Evolutionary conservation across 768 basidiomycete genomes (phyloP), one percentile per base, ranked within the genome.

Genomic region (Termitomyces sp.): DNA sequence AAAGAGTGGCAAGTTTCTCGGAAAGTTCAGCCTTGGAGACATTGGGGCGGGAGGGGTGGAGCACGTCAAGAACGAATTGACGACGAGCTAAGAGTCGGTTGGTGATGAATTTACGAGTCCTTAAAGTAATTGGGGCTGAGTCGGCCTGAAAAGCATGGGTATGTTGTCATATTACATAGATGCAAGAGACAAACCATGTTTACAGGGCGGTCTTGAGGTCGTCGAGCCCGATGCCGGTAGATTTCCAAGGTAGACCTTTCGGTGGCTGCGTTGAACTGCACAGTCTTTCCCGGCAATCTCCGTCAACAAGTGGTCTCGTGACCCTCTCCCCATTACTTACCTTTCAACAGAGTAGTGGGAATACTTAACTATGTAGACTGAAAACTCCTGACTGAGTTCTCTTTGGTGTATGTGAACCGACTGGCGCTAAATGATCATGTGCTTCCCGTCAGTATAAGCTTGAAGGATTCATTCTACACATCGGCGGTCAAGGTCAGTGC

Each of bases 51-150:
- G 84, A 88, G n/a, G 96, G 96, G 77, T 99, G 97, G 64, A 97
- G 85, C 64, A 96, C 83, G 65, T 95, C 94, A 63, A 98, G 82
- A 65, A 98, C 82, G 69, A 98, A 95, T 81, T 98, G 97, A 68
- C 92, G 91, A 66, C 97, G 91, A 65, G 91, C 86, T 50, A 99
- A 80, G 63, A 99, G 89, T 59, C 94, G 93, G 84, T 99, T 99
- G 71, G 95, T 97, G 76, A 98, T 91, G 81, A 98, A 98, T 82
- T 99, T 98, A 74, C 95, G 91, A 54, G 97, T 97, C 68, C 97
- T 92, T 72, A 99, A 82, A 64, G 97, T 99, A 65, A 99, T 82
- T 58, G 95, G 87, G 72, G 91, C 50, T 19, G 50, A 83, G 72
- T 90, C 90, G 77, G 89, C 82, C 89, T 91, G 65, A 21, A 69